Conservation (phyloP, 78 protist species). For the Tieghemostelium lacteum region DNA sequence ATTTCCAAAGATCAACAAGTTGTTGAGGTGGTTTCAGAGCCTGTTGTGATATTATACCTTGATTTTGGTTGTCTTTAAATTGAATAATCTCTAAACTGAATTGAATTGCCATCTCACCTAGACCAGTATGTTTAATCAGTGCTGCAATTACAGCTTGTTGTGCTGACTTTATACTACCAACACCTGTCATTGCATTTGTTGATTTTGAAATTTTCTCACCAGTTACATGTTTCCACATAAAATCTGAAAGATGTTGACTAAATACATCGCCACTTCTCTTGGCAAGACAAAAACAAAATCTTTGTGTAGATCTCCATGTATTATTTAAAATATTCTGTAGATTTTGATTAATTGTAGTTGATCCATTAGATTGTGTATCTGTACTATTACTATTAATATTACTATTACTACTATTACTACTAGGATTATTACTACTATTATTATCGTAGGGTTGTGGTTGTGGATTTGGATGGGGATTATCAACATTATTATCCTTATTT, state of each 20-base stretch:
- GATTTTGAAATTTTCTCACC: conserved; percentile 32
- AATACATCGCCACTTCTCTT: conserved; percentile 24
- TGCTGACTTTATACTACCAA: conserved; percentile 37
- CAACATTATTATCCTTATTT: neutral
- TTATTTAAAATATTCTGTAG: too few species aligned
- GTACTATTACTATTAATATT: too few species aligned
- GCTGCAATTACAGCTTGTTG: conserved; percentile 68
- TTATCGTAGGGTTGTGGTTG: conserved; percentile 31
- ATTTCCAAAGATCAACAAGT: conserved; percentile 53
- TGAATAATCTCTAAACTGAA: conserved; percentile 52
- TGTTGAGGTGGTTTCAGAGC: conserved; percentile 45
- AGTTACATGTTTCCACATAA: conserved; percentile 68
- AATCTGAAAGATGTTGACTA: conserved; percentile 34
- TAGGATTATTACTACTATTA: neutral
- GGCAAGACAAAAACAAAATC: conserved; percentile 39
- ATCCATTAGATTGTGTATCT: too few species aligned
- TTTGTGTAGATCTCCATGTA: conserved; percentile 29
- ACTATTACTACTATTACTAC: neutral
- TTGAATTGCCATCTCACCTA: conserved; percentile 22
- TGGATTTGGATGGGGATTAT: conserved; percentile 28
- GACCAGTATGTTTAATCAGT: conserved; percentile 33
- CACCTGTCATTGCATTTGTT: neutral
- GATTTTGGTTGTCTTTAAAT: neutral
- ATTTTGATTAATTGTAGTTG: neutral
- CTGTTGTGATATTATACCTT: neutral